A percentile compares a stretch with the other conserved stretches of the same genome.
These are phyloP conservation scores for Jaminaea rosea DNA, from an alignment of 1,284 basidiomycete species.

Conservation along the genomic window DNA sequence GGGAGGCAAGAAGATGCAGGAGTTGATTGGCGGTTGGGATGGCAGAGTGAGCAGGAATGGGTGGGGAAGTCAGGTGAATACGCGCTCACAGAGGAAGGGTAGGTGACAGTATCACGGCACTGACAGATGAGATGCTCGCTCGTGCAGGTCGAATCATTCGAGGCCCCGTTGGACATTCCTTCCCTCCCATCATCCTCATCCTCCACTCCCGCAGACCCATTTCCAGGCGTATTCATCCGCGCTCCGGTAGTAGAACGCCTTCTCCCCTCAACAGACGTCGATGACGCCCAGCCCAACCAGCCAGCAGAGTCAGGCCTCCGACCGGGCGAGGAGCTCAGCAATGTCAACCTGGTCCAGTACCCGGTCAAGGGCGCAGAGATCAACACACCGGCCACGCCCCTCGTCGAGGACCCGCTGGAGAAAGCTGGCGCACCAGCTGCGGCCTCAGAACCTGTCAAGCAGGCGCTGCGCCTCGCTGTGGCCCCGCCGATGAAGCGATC, in stretches of 20 bases:
- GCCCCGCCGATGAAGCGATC: constrained; percentile 19
- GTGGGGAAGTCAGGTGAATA: constrained; percentile 53
- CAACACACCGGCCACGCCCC: not conserved
- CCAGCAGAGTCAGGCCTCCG: constrained; percentile 2
- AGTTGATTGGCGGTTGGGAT: constrained; percentile 72
- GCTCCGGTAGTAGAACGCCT: constrained; percentile 60
- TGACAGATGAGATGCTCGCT: not conserved
- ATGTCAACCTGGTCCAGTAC: not conserved
- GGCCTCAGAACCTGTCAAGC: no score
- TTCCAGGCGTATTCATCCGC: constrained; percentile 86
- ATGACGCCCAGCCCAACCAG: not conserved
- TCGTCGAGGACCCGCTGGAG: not conserved
- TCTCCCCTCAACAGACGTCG: constrained; percentile 12
- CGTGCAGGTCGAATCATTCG: constrained; percentile 74
- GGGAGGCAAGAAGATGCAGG: constrained; percentile 76
- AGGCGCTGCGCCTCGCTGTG: constrained; percentile 17
- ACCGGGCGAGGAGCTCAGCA: constrained; percentile 5
- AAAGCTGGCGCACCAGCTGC: constrained; percentile 5
- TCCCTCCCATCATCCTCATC: constrained; percentile 50
- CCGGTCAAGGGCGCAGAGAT: constrained; percentile 13
- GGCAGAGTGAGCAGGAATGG: constrained; percentile 72
- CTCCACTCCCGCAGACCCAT: constrained; percentile 58
- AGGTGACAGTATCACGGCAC: not conserved
- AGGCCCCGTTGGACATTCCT: constrained; percentile 63
- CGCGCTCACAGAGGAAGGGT: not conserved